Evolutionary conservation across 352 stramenopile species (phyloP), one percentile per base, ranked within the genome.

Genomic region (Phytophthora niederhauseri): DNA sequence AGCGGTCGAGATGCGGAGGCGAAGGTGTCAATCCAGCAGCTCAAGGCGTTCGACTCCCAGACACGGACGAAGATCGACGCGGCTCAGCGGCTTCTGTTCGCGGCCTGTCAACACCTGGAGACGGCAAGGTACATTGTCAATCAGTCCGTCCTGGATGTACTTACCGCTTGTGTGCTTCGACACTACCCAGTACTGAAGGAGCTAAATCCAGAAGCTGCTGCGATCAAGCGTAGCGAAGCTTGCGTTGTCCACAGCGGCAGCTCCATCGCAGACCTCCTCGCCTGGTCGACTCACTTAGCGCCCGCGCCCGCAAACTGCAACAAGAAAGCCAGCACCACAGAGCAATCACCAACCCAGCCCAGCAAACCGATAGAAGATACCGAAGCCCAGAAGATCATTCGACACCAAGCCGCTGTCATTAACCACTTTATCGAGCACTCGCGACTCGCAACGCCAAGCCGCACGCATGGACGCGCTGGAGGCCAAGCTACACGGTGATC

Each of bases 141-240:
- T 30, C 38, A 49, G 14, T 9, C 15, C 22, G 57, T 71, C 3
- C 61, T 57, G 7, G 51, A 71, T 12, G 50, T 66, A 9, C 56
- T 66, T 24, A 66, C 64, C 20, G 51, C 64, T 11, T 57, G 41
- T 24, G 19, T 66, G 11, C 49, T 70, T 31, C 41, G 19, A 0
- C 51, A 66, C 52, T 66, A 66, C 24, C 65, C 53, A 24, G 38
- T 61, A 52, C 58, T 68, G 54, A 61, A 61, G 46, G 30, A 64
- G 26, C 19, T 59, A 0, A 71, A 58, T 22, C 15, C 50, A n/a
- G 49, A 57, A 3, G n/a, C 12, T 4, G 15, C 57, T 15, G 43
- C 50, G 5, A 45, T 66, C 9, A 64, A 58, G 50, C 38, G 36
- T 14, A 26, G 66, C 3, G 31, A 68, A 56, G 38, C 22, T 2